A percentile compares a stretch with the other conserved stretches of the same genome.
These are phyloP conservation scores for Parathielavia appendiculata DNA, from an alignment of 495 filamentous ascomycete species.

Conservation along the genomic window DNA sequence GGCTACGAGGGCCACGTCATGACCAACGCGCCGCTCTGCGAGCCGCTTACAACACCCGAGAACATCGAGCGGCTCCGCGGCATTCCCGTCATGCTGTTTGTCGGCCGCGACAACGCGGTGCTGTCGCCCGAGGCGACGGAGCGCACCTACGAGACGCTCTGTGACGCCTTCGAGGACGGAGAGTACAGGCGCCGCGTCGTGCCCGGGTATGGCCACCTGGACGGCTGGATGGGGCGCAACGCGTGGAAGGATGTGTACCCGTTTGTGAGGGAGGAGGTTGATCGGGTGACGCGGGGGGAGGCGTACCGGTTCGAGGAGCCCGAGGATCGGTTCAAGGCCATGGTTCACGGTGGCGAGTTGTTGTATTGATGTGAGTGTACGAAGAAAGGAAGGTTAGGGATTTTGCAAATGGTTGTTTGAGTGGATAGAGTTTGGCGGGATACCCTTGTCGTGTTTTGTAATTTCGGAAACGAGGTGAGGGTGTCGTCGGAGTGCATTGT, in stretches of 20 bases:
- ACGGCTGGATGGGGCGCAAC: conserved; percentile 60
- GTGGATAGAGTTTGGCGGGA: not conserved
- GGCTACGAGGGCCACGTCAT: conserved; percentile 50
- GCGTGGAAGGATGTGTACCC: conserved; percentile 61
- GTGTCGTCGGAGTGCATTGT: no score
- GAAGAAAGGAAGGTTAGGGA: not conserved
- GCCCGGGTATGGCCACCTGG: conserved; percentile 61
- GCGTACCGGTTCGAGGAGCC: conserved; percentile 40
- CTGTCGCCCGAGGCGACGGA: conserved; percentile 55
- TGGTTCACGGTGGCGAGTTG: conserved; percentile 40
- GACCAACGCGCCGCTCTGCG: conserved; percentile 44
- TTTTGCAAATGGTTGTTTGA: not conserved
- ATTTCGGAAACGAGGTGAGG: no score
- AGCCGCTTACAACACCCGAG: conserved; percentile 41
- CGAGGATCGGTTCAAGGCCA: conserved; percentile 35
- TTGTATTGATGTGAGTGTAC: conserved; percentile 26
- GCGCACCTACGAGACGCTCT: conserved; percentile 52
- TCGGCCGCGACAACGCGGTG: conserved; percentile 57
- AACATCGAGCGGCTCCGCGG: conserved; percentile 50
- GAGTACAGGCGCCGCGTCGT: conserved; percentile 51
- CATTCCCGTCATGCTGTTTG: conserved; percentile 55
- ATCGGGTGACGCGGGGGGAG: conserved; percentile 42
- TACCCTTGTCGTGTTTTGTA: no score
- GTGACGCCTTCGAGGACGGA: conserved; percentile 45
- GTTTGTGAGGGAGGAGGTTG: conserved; percentile 51